Percentiles rank a stretch among this genome's conserved stretches.
phyloP scores from a whole-genome alignment of 2,329 filamentous ascomycete genomes.

The Pestalotiopsis sp. region DNA sequence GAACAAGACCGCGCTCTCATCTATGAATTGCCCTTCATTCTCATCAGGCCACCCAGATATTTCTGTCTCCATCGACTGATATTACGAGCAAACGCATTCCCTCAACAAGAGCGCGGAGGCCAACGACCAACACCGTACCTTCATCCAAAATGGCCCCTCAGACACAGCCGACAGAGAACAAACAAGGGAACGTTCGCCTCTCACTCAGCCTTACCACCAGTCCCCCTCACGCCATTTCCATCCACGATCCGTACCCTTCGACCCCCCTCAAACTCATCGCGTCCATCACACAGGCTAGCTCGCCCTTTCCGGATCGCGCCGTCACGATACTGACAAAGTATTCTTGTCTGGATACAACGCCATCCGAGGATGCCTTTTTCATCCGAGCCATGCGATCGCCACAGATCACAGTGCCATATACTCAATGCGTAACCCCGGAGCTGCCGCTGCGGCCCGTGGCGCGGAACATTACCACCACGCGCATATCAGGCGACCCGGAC shows the following conservation, averaged over 20 bases:
- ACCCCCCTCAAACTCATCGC: neutral
- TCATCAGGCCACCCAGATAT: neutral
- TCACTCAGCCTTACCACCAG: neutral
- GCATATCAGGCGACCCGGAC: slow-evolving; percentile 4
- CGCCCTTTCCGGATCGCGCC: slow-evolving; percentile 6
- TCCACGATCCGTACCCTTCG: neutral
- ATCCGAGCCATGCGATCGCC: slow-evolving; percentile 3
- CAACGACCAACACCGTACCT: neutral
- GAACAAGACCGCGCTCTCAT: neutral
- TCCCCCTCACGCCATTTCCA: neutral
- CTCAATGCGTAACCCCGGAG: neutral
- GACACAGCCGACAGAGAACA: neutral
- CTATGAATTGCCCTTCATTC: neutral
- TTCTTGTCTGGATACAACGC: slow-evolving; percentile 8
- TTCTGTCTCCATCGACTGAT: neutral
- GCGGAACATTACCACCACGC: neutral
- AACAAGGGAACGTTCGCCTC: neutral
- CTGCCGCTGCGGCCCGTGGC: neutral
- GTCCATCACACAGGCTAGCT: neutral
- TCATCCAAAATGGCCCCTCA: neutral
- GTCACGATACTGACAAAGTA: slow-evolving; percentile 10
- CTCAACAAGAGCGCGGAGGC: neutral
- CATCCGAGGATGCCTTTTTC: slow-evolving; percentile 1
- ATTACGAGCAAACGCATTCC: neutral
- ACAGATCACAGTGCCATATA: neutral